Base-by-base conservation (phyloP, 495 filamentous ascomycete genomes). In the Cairneyella variabilis region DNA sequence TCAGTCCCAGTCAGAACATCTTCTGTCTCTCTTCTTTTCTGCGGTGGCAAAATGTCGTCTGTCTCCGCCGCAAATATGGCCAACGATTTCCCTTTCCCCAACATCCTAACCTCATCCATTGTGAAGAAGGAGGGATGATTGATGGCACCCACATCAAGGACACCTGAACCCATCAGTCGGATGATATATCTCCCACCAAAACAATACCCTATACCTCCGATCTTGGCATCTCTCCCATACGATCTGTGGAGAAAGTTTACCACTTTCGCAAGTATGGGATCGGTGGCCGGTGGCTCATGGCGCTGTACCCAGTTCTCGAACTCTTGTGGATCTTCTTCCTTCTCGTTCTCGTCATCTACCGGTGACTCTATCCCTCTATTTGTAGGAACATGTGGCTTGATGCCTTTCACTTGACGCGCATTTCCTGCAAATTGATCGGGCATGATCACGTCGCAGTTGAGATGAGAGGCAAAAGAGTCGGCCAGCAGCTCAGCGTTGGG, bases 151-250 rank as follows among this genome's bases (percentile, higher is more conserved):
- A 46, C 50, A 38, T 53, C 50, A 32, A 53, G 18, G 7, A 44
- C 25, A 12, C 50, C 50, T 22, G 39, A 34, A 12, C 41, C 41
- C 40, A 53, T 21, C 18, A 44, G 18, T 30, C 50, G 38, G n/a
- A 53, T 46, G 21, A 53, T 30, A 46, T 44, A 53, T 38, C 41
- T 20, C 20, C 50, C 50, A n/a, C 50, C 50, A 27, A 53, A 53
- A 34, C 50, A 53, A 32, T 53, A 53, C 21, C 50, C 50, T 17
- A 53, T 40, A 23, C 50, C 50, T 22, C 26, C 50, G 23, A 53
- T 45, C 50, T 51, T 42, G 23, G 42, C 48, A 42, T 51, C 37
- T 17, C 42, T 16, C 42, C 48, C 48, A 51, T 51, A 51, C 2
- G 8, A n/a, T 0, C 26, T 11, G 26, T 32, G 48, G 21, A 51